Conservation (phyloP, 345 rosid species). For the Euclidium syriacum region DNA sequence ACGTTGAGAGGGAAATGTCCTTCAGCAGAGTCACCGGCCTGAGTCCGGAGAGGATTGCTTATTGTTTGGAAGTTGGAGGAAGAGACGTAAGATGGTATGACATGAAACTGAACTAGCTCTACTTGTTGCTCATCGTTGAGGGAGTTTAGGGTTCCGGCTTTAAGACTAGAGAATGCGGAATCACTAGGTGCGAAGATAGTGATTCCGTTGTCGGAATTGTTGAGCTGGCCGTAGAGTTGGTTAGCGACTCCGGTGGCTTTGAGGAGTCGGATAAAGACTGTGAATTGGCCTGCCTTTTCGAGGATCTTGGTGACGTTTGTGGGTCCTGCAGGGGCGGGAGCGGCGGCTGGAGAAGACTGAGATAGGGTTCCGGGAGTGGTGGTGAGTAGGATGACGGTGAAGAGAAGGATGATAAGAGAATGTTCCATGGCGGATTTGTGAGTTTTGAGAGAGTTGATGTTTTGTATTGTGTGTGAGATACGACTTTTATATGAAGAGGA, state of each 20-base stretch:
- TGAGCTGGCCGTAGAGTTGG: constrained; percentile 40
- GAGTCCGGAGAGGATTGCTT: constrained; percentile 45
- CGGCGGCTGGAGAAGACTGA: constrained; percentile 26
- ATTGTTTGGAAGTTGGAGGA: constrained; percentile 37
- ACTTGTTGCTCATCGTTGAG: constrained; percentile 36
- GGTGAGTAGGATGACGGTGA: constrained; percentile 17
- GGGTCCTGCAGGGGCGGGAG: constrained; percentile 40
- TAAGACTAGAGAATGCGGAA: constrained; percentile 37
- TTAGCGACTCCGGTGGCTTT: constrained; percentile 43
- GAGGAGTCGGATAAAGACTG: constrained; percentile 45
- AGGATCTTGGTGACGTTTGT: constrained; percentile 62
- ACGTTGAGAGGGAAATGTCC: constrained; percentile 41
- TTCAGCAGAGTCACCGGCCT: constrained; percentile 39
- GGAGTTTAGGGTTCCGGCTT: constrained; percentile 38
- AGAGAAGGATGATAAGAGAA: constrained; percentile 7
- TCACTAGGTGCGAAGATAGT: constrained; percentile 49
- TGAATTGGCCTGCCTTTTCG: constrained; percentile 50
- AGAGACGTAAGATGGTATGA: constrained; percentile 36
- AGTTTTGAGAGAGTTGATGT: neutral
- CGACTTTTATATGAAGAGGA: constrained; percentile 18
- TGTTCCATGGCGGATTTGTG: constrained; percentile 19
- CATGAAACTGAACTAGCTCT: constrained; percentile 41
- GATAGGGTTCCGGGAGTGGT: constrained; percentile 23
- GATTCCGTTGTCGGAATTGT: constrained; percentile 42
- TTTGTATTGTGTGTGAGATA: constrained; percentile 8